These are phyloP conservation scores for Aspergillus floridensis DNA, from an alignment of 2,329 filamentous ascomycete genomes.

Conservation along the genomic window DNA sequence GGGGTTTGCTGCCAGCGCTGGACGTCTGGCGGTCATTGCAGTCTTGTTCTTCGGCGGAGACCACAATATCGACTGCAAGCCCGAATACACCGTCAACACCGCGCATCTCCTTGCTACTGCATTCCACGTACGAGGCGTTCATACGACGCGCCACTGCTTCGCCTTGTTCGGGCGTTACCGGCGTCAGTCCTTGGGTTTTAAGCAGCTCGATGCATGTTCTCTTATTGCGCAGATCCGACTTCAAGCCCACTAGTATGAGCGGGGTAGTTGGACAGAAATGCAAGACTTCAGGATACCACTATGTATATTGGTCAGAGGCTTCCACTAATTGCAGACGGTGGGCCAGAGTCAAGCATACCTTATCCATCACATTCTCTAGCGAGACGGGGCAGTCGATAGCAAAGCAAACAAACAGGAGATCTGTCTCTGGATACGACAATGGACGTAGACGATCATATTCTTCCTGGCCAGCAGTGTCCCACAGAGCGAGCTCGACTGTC, in stretches of 20 bases:
- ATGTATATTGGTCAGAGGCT: constrained; percentile 4
- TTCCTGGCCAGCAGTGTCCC: constrained; percentile 98
- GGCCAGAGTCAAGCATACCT: constrained; percentile 58
- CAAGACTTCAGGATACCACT: constrained; percentile 99
- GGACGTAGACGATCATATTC: constrained; percentile 96
- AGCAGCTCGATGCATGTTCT: constrained; percentile 97
- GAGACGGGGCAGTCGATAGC: constrained; percentile 98
- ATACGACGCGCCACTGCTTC: constrained; percentile 86
- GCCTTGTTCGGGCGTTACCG: constrained; percentile 88
- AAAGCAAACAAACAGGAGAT: constrained; percentile 97
- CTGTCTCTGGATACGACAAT: constrained; percentile 95
- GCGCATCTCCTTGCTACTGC: constrained; percentile 94
- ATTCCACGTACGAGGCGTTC: constrained; percentile 95
- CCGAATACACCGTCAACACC: constrained; percentile 98
- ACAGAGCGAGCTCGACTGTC: constrained; percentile 92
- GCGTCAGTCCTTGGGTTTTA: constrained; percentile 94
- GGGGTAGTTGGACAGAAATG: constrained; percentile 98
- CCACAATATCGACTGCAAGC: constrained; percentile 82
- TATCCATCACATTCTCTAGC: constrained; percentile 97
- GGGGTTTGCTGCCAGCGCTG: constrained; percentile 20
- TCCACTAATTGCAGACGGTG: constrained; percentile 8
- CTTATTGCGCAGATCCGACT: constrained; percentile 94
- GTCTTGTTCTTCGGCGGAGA: constrained; percentile 71
- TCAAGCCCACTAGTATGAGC: constrained; percentile 90
- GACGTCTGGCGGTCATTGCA: constrained; percentile 29